Evolutionary conservation across 1,284 basidiomycete genomes (phyloP).

Genomic region (Ustilago loliicola): DNA sequence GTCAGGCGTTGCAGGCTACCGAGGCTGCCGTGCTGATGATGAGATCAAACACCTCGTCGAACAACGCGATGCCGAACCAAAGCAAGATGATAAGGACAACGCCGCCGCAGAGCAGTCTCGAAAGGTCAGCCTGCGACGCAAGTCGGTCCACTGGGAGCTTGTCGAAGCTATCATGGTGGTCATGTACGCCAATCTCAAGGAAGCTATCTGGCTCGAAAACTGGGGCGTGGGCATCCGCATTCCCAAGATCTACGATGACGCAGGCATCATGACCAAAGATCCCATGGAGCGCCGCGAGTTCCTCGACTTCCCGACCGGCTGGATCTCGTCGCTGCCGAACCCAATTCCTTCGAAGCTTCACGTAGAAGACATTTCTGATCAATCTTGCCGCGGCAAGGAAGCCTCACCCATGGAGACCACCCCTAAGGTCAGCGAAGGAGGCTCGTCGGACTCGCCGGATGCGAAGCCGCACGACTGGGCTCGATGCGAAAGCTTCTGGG

Average conservation of each 20-base stretch:
- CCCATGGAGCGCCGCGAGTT: conserved; percentile 48
- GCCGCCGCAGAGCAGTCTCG: neutral
- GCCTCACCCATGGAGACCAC: conserved; percentile 6
- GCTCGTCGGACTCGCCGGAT: conserved; percentile 2
- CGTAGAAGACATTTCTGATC: conserved; percentile 3
- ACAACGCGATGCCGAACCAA: conserved; percentile 2
- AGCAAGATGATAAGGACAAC: neutral
- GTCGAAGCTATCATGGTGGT: conserved; percentile 60
- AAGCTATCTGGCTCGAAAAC: conserved; percentile 52
- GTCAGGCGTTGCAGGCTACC: conserved; percentile 24
- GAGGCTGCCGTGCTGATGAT: conserved; percentile 29
- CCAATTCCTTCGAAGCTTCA: conserved; percentile 15
- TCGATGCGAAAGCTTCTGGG: conserved; percentile 56
- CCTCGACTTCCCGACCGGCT: conserved; percentile 39
- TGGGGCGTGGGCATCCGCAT: conserved; percentile 57
- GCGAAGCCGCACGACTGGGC: conserved; percentile 60
- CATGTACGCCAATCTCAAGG: conserved; percentile 57
- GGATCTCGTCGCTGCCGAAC: conserved; percentile 34
- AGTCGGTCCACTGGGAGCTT: conserved; percentile 55
- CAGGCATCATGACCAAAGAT: conserved; percentile 22
- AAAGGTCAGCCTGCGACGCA: conserved; percentile 27
- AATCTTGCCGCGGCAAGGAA: neutral
- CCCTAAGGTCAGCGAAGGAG: neutral
- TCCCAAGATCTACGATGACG: conserved; percentile 38
- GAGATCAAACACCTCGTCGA: conserved; percentile 28